Evolutionary conservation across 2,329 filamentous ascomycete genomes (phyloP), one percentile per base, ranked within the genome.

Genomic region (Stagonosporopsis rhizophila): DNA sequence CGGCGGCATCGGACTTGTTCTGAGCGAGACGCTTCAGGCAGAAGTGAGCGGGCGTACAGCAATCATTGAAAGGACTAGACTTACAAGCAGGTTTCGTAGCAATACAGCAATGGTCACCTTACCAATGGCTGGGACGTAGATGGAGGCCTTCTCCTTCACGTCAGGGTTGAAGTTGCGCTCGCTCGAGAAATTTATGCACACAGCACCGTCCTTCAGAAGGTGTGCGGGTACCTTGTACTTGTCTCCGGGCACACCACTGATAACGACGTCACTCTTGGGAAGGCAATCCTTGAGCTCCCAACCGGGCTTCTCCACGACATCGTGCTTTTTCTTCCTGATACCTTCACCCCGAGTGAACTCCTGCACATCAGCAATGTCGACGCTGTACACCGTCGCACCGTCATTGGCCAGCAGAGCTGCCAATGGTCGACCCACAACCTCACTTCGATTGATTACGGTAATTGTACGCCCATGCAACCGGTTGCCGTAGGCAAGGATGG

Each of bases 141-240:
- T 96, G 5, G 92, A 92, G 2, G 95, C 95, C 81, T 93, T 96
- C 75, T 97, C 90, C 80, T 96, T 98, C 65, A 98, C 87, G 44
- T 90, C 90, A 0, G 89, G 87, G 59, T 89, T 88, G 77, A 98
- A 98, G 79, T 99, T 98, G 81, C 93, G 91, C 77, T 90, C 92
- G 47, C 91, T 96, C 7, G 92, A 96, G 76, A 99, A 98, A 79
- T 99, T 99, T 80, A 99, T 93, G 82, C 95, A 99, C n/a, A 96
- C 91, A 27, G 91, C 93, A 44, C 95, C 95, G 53, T 96, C 91
- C 42, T 92, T 86, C 69, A 99, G 82, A 60, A 95, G 81, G 47
- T 91, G 85, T 3, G 89, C 89, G 6, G 93, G 91, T 23, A 99
- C 90, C 81, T 98, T 97, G 84, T 89, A 99, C 58, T 83, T 85